Conservation (phyloP, 2,329 filamentous ascomycete genomes). For the Decorospora gaudefroyi region DNA sequence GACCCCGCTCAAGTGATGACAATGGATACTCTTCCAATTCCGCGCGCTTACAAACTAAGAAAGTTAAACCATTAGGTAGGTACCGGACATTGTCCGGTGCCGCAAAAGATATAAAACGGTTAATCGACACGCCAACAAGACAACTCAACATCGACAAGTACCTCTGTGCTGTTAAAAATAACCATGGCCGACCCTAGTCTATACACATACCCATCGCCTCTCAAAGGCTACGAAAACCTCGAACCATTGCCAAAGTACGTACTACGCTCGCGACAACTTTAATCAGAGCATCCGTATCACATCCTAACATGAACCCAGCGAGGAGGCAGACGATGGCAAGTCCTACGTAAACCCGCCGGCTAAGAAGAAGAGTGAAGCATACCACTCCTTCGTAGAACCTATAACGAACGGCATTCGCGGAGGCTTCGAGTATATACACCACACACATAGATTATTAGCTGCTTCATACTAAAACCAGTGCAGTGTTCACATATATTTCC, state of each 20-base stretch:
- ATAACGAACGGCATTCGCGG: conserved; percentile 68
- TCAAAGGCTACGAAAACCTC: conserved; percentile 62
- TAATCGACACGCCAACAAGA: not conserved
- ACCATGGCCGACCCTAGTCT: conserved; percentile 50
- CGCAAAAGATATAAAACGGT: too few relatives aligned
- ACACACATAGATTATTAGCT: not conserved
- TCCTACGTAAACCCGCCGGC: conserved; percentile 70
- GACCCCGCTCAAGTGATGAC: too few relatives aligned
- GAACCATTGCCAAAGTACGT: conserved; percentile 57
- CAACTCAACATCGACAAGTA: too few relatives aligned
- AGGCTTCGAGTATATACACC: conserved; percentile 67
- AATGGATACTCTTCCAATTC: too few relatives aligned
- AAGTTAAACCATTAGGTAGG: too few relatives aligned
- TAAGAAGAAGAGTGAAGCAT: conserved; percentile 66
- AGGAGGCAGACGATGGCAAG: conserved; percentile 73
- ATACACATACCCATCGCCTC: conserved; percentile 60
- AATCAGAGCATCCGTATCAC: too few relatives aligned
- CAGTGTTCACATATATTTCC: conserved; percentile 79
- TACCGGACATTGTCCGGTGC: too few relatives aligned
- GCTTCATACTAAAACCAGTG: not conserved
- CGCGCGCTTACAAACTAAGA: too few relatives aligned
- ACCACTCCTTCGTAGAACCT: conserved; percentile 69
- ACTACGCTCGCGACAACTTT: too few relatives aligned
- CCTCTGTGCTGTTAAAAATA: not conserved
- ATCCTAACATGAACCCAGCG: conserved; percentile 48